Evolutionary conservation across 345 rosid species (phyloP), one percentile per base, ranked within the genome.

Genomic region (Aurinia saxatilis): DNA sequence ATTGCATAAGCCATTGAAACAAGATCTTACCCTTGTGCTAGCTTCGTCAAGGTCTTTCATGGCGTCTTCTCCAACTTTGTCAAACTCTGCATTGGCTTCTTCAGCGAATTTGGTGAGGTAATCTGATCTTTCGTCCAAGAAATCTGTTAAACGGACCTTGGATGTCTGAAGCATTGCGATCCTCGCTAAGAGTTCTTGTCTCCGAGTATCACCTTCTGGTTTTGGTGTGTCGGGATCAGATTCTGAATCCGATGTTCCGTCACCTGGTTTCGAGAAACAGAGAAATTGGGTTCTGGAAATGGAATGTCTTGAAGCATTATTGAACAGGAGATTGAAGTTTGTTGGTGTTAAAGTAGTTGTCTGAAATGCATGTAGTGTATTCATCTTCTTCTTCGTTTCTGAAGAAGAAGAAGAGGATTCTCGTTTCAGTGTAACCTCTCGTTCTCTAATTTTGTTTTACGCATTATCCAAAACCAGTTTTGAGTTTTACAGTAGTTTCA

Each of bases 21-120:
- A 11, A 40, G 18, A 11, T 16, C 88, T 31, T 55, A 93, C 99
- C 95, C 88, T 81, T 66, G 79, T 60, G 71, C 90, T 64, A n/a
- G 95, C 93, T 74, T 85, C 87, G n/a, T 89, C 90, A 35, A 93
- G 90, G 53, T 68, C 95, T 69, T 72, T 84, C 75, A 92, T 85
- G 25, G 95, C 99, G 47, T 85, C 99, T 76, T 89, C 97, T 55
- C 95, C 97, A 65, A 92, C 74, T 60, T 90, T 81, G 55, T 87
- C 95, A 30, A 90, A 80, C 81, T 87, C 89, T 0, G 84, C 84
- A 50, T 65, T 76, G 60, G 96, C 92, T 75, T 93, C 92, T 77
- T 93, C 96, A 4, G 87, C 95, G 60, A 84, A 87, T 45, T 87
- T 79, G 60, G 90, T 82, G 55, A 93, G 80, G 74, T 84, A 81